These are phyloP conservation scores for Sporothrix humicola DNA, from an alignment of 2,329 filamentous ascomycete genomes.

Conservation along the genomic window DNA sequence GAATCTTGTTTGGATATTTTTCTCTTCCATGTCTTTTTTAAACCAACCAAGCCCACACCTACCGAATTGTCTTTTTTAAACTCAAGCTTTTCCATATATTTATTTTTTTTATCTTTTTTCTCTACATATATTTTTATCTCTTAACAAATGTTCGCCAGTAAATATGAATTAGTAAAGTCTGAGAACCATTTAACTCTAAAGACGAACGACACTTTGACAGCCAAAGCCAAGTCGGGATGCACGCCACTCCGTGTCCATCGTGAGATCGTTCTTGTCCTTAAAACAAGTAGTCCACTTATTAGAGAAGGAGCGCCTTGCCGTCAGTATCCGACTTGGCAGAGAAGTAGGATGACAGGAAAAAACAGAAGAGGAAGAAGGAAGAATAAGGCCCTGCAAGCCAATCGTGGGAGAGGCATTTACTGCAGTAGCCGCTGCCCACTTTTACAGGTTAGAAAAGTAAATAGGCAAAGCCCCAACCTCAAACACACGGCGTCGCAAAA, in stretches of 20 bases:
- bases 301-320: neutral
- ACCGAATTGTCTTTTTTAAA: slow-evolving; percentile 1
- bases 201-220: neutral
- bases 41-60: neutral
- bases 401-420: slow-evolving; percentile 1
- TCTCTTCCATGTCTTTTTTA: slow-evolving; percentile 20
- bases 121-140: neutral
- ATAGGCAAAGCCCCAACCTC: neutral
- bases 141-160: neutral
- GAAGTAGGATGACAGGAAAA: too few relatives aligned
- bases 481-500: slow-evolving; percentile 7
- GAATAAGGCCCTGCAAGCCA: neutral
- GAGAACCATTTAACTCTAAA: neutral
- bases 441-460: neutral
- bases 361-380: neutral
- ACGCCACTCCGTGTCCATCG: neutral
- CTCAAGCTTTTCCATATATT: neutral
- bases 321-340: neutral
- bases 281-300: too few relatives aligned
- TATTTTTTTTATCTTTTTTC: slow-evolving; percentile 4
- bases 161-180: neutral
- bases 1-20: slow-evolving; percentile 13
- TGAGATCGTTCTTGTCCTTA: neutral
- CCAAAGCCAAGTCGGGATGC: neutral
- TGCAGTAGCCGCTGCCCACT: neutral